Percentiles rank a stretch among this genome's conserved stretches.
phyloP scores from a whole-genome alignment of 2,329 filamentous ascomycete species.

The Pestalotiopsis sp. region DNA sequence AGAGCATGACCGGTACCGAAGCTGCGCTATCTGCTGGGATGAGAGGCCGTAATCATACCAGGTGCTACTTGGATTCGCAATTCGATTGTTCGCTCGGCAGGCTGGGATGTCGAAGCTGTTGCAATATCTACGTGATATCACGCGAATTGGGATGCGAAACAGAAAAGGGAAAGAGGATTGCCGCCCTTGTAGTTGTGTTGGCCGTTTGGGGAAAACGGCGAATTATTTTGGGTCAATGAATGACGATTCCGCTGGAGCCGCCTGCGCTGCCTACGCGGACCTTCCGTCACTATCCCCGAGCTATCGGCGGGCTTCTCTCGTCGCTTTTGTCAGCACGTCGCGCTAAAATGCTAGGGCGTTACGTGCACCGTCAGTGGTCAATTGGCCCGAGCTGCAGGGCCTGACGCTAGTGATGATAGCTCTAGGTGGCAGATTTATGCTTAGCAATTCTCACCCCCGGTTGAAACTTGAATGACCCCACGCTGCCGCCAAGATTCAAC shows the following conservation, averaged over 20 bases:
- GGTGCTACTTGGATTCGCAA: slow-evolving; percentile 15
- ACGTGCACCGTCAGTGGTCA: neutral
- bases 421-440: neutral
- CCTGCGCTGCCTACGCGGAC: neutral
- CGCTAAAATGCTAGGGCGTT: neutral
- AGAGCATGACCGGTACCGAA: slow-evolving; percentile 36
- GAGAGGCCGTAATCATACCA: slow-evolving; percentile 31
- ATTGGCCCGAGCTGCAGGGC: neutral
- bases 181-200: neutral
- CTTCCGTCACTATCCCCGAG: slow-evolving; percentile 4
- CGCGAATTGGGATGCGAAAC: neutral
- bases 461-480: neutral
- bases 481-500: neutral
- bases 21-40: slow-evolving; percentile 19
- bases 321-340: neutral
- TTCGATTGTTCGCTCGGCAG: slow-evolving; percentile 29
- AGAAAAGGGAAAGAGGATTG: neutral
- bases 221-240: neutral
- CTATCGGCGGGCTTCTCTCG: neutral
- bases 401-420: too few species aligned
- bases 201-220: neutral
- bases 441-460: neutral
- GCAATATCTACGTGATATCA: slow-evolving; percentile 25
- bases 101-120: neutral
- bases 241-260: slow-evolving; percentile 5